phyloP scores from a whole-genome alignment of 2,329 filamentous ascomycete genomes.

The Boeremia lycopersici region DNA sequence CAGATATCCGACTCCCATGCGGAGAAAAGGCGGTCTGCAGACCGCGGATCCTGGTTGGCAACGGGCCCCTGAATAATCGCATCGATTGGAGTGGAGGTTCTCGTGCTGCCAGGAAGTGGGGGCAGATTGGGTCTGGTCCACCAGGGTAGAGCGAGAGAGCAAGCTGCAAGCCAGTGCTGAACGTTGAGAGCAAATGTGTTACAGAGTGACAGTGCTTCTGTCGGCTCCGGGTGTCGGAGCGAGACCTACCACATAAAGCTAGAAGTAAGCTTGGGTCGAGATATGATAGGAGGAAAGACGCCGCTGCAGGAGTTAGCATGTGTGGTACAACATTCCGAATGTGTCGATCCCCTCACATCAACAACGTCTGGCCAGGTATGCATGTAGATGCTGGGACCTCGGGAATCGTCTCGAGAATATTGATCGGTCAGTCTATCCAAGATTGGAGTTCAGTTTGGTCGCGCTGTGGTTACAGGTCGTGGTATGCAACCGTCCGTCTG shows the following conservation, averaged over 20 bases:
- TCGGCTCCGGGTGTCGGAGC: constrained; percentile 6
- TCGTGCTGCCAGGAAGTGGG: constrained; percentile 8
- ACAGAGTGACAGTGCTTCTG: background rate
- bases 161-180: constrained; percentile 1
- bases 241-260: constrained; percentile 6
- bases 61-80: constrained; percentile 7
- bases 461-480: background rate
- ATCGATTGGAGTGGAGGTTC: background rate
- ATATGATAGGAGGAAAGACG: background rate
- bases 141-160: constrained; percentile 5
- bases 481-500: background rate
- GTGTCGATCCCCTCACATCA: background rate
- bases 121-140: background rate
- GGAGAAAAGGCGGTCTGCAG: constrained; percentile 13
- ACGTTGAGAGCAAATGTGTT: background rate
- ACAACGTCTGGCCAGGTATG: background rate
- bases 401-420: background rate
- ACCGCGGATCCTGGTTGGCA: constrained; percentile 2
- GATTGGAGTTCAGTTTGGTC: background rate
- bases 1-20: constrained; percentile 8
- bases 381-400: background rate
- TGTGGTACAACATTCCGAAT: background rate
- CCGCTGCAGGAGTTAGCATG: background rate
- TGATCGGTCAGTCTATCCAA: background rate
- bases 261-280: background rate